phyloP scores from a whole-genome alignment of 176 grass and related monocot genomes.

The Guadua angustifolia region DNA sequence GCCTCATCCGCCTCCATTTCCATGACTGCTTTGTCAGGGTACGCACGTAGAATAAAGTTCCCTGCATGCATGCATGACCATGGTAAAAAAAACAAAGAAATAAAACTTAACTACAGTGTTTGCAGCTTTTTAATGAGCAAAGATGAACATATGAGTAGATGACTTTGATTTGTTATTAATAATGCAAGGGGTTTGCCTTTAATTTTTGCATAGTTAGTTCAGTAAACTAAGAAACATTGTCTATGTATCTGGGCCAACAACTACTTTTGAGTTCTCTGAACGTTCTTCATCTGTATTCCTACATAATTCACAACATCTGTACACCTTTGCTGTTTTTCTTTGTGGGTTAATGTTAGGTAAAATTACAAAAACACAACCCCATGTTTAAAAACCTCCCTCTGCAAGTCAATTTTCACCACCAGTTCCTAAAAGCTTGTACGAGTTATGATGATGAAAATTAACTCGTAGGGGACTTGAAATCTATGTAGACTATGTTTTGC shows the following conservation, averaged over 20 bases:
- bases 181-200: neutral
- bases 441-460: neutral
- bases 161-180: neutral
- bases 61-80: neutral
- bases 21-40: conserved; percentile 92
- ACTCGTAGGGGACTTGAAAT: neutral
- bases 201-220: neutral
- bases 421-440: neutral
- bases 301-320: neutral
- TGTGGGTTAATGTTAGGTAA: too few relatives aligned
- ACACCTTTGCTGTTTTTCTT: neutral
- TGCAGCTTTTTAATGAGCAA: neutral
- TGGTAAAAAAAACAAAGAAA: neutral
- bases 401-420: neutral
- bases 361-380: too few relatives aligned
- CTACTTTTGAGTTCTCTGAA: too few relatives aligned
- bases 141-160: neutral
- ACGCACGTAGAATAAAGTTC: neutral
- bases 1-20: conserved; percentile 86
- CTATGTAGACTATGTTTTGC: neutral
- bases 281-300: neutral
- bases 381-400: too few relatives aligned
- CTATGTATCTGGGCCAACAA: neutral
- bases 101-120: neutral
- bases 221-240: neutral